Evolutionary conservation across 306 rosid species (phyloP).

Genomic region (Medicago truncatula): MtrunA17r5.0-ANR NC_053049.1:45850001-45850500

Average conservation of each 20-base stretch:
- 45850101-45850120: conserved; percentile 61
- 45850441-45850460: conserved; percentile 86
- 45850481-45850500: conserved; percentile 89
- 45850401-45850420: conserved; percentile 81
- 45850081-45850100: conserved; percentile 23
- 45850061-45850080: conserved; percentile 42
- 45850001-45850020: conserved; percentile 50
- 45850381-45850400: conserved; percentile 85
- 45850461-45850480: conserved; percentile 99
- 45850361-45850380: conserved; percentile 92
- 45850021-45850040: conserved; percentile 45
- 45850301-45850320: conserved; percentile 84
- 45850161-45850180: conserved; percentile 88
- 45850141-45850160: conserved; percentile 92
- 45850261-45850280: conserved; percentile 87
- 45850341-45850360: conserved; percentile 95
- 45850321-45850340: conserved; percentile 93
- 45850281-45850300: conserved; percentile 99
- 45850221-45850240: conserved; percentile 98
- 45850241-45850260: conserved; percentile 83
- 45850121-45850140: conserved; percentile 55
- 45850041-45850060: conserved; percentile 44
- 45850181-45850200: conserved; percentile 86
- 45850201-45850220: conserved; percentile 95
- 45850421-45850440: conserved; percentile 94